These are phyloP conservation scores for Coniochaeta sp. DNA, from an alignment of 2,329 filamentous ascomycete genomes.

Conservation along the genomic window DNA sequence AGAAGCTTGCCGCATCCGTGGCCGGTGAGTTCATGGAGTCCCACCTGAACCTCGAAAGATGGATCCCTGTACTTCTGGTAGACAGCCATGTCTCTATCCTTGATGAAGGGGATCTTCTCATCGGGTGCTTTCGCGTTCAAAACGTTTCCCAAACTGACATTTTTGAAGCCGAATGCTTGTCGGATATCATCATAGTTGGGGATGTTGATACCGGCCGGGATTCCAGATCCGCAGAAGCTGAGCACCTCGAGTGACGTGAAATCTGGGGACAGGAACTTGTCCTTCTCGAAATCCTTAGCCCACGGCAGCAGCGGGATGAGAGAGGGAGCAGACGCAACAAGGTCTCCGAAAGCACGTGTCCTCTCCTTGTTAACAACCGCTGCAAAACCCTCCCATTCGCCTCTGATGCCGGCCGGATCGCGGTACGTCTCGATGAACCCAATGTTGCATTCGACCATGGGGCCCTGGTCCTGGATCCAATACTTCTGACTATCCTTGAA, in stretches of 20 bases:
- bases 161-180: conserved; percentile 83
- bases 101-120: conserved; percentile 88
- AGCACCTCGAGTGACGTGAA: conserved; percentile 93
- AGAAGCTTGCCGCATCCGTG: conserved; percentile 92
- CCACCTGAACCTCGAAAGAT: conserved; percentile 93
- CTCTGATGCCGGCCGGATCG: conserved; percentile 72
- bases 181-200: conserved; percentile 71
- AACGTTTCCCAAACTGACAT: conserved; percentile 85
- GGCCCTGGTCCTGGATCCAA: conserved; percentile 80
- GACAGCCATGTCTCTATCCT: conserved; percentile 65
- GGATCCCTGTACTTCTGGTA: conserved; percentile 79
- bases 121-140: conserved; percentile 85
- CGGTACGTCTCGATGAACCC: conserved; percentile 84
- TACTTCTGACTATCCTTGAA: conserved; percentile 75
- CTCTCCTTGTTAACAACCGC: conserved; percentile 56
- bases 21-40: conserved; percentile 75
- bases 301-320: conserved; percentile 90
- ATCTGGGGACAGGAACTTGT: conserved; percentile 89
- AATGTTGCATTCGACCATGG: conserved; percentile 72
- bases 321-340: conserved; percentile 72
- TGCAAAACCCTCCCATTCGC: conserved; percentile 82
- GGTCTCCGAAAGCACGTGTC: conserved; percentile 76
- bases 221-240: conserved; percentile 49
- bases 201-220: conserved; percentile 62
- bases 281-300: conserved; percentile 86